Base-by-base conservation (phyloP, 108 stramenopile species). In the Discostella stelligeroides region DNA sequence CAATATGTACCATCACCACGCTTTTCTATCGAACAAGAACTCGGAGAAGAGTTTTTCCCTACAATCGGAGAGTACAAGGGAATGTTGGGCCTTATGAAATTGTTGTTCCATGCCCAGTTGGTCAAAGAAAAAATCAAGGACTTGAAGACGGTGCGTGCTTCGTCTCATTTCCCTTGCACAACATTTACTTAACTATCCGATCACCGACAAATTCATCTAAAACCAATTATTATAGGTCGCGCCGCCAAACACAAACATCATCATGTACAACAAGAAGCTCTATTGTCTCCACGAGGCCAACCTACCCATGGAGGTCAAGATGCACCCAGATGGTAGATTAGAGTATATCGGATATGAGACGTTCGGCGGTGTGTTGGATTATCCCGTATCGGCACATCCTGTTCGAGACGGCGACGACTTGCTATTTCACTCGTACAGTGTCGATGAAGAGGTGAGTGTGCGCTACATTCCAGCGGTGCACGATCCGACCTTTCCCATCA, bases 381-480 rank as follows among this genome's bases (percentile, higher is more conserved):
- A 78, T 63, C 81, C 81, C 14, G 76, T 82, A 11, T 73, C 76
- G 0, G 81, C 81, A 14, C 81, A 82, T 53, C 76, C 76, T 6
- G 29, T 73, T 24, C 49, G 23, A 17, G 81, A 82, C 63, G 64
- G 66, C 8, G 13, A 43, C 34, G 49, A 75, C 28, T 67, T 82
- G 59, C 59, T 82, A 4, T 82, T 82, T 78, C 81, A 82, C 55
- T 68, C 66, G 2, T 82, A 82, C 34, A 60, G 42, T 7, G 66
- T 72, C 17, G 76, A 82, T 49, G 53, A 53, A 66, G 47, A 79
- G 57, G 73, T 75, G 43, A 73, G 63, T 18, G 12, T 17, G 17
- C 12, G 34, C 2, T 34, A 6, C 34, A 34, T 5, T 34, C 6
- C 34, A 5, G 6, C 3, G 34, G 6, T 34, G 34, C 34, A 34